Percentiles rank a stretch among this genome's conserved stretches.
Evolutionary conservation across 306 rosid species (phyloP).

Genomic region (Prunus mongolica): DNA sequence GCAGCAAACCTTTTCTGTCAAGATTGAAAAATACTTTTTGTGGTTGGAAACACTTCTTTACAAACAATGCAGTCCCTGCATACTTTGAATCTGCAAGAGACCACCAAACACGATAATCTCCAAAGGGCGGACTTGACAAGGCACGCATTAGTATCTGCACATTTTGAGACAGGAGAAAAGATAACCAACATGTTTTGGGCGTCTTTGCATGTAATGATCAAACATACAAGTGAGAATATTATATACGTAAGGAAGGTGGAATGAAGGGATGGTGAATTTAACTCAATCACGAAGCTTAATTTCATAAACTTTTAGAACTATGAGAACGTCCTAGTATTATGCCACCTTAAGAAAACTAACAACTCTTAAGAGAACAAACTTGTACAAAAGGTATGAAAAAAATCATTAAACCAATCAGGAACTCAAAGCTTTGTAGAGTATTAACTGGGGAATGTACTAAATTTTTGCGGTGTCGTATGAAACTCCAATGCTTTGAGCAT

Average conservation of each 20-base stretch:
- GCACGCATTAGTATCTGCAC: conserved; percentile 84
- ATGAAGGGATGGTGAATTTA: background rate
- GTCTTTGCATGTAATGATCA: background rate
- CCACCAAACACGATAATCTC: conserved; percentile 87
- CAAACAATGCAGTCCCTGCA: conserved; percentile 87
- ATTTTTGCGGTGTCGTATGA: background rate
- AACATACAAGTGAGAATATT: background rate
- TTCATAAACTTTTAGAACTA: background rate
- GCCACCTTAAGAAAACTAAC: background rate
- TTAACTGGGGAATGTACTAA: background rate
- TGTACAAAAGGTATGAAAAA: background rate
- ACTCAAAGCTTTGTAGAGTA: background rate
- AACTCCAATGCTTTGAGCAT: background rate
- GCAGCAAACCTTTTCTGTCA: conserved; percentile 67
- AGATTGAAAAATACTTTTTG: conserved; percentile 74
- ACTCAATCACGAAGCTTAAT: background rate
- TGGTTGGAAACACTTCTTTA: conserved; percentile 83
- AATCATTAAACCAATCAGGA: background rate
- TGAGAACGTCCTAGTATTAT: background rate
- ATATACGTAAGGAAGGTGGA: background rate
- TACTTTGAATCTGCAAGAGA: conserved; percentile 95
- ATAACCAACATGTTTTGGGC: background rate
- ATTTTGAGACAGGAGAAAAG: conserved; percentile 17
- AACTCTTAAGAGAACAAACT: background rate
- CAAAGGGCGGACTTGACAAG: conserved; percentile 75